These are phyloP conservation scores for Penicillium atrosanguineum DNA, from an alignment of 495 filamentous ascomycete species.

Conservation along the genomic window DNA sequence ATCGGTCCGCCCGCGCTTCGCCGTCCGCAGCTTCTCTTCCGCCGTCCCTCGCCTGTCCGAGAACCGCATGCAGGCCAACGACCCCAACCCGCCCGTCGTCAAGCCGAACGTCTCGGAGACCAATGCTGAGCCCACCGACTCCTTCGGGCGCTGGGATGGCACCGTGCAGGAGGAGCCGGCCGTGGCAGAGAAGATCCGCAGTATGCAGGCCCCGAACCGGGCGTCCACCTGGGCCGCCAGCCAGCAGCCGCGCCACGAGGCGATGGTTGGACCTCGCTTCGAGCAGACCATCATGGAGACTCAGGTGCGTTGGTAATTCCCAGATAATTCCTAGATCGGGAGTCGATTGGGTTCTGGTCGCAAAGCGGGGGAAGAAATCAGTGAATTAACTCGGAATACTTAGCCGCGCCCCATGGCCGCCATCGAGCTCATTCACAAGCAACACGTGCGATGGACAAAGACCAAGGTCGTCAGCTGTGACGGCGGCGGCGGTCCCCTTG, in stretches of 20 bases:
- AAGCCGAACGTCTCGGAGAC: constrained; percentile 57
- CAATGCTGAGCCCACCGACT: constrained; percentile 56
- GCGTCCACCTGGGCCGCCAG: constrained; percentile 73
- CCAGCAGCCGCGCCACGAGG: constrained; percentile 74
- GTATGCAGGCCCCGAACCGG: constrained; percentile 85
- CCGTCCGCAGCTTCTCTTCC: constrained; percentile 46
- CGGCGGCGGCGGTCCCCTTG: constrained; percentile 87
- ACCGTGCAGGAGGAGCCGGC: constrained; percentile 56
- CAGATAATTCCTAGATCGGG: too few species aligned
- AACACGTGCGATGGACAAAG: constrained; percentile 90
- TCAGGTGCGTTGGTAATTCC: constrained; percentile 62
- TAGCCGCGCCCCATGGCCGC: constrained; percentile 86
- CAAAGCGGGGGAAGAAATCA: constrained; percentile 3
- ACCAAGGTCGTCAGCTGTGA: constrained; percentile 80
- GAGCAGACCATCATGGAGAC: constrained; percentile 91
- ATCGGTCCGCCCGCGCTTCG: constrained; percentile 34
- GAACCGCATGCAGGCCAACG: constrained; percentile 53
- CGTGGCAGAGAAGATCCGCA: constrained; percentile 57
- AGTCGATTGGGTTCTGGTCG: neutral
- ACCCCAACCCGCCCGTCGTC: constrained; percentile 47
- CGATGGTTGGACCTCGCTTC: constrained; percentile 91
- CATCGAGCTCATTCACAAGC: constrained; percentile 92
- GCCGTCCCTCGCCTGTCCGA: constrained; percentile 46
- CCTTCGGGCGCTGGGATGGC: constrained; percentile 40
- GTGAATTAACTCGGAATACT: constrained; percentile 13